These are phyloP conservation scores for Parascedosporium putredinis DNA, from an alignment of 2,329 filamentous ascomycete genomes.

Conservation along the genomic window DNA sequence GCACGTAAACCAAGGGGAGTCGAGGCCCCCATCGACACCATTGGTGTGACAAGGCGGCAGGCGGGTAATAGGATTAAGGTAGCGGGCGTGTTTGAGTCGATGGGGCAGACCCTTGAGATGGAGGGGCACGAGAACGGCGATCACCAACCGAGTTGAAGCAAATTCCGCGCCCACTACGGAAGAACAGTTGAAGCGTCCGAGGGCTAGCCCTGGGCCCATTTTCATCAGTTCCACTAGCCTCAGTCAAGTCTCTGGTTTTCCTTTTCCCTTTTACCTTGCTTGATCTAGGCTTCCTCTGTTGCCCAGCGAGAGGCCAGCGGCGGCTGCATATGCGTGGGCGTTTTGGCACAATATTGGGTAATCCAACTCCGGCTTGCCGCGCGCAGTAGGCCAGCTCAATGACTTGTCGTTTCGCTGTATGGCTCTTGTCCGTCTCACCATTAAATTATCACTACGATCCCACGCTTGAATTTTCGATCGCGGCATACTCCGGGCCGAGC, in stretches of 20 bases:
- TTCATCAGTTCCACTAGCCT: too few species aligned
- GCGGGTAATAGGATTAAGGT: constrained; percentile 5
- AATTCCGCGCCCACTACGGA: not conserved
- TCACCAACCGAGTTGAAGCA: constrained; percentile 1
- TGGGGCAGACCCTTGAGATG: not conserved
- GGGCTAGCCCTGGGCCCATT: too few species aligned
- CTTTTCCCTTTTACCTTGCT: too few species aligned
- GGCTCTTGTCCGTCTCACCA: too few species aligned
- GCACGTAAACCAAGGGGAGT: not conserved
- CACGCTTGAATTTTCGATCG: too few species aligned
- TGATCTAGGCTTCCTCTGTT: not conserved
- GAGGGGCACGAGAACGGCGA: constrained; percentile 3
- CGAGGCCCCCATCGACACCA: not conserved
- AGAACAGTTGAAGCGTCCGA: not conserved
- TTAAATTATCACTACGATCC: too few species aligned
- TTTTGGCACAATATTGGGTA: not conserved
- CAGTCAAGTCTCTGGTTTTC: too few species aligned
- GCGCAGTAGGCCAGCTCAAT: not conserved
- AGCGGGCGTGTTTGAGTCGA: constrained; percentile 1
- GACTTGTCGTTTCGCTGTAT: not conserved
- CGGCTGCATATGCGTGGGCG: too few species aligned
- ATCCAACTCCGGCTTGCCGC: not conserved
- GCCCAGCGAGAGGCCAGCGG: too few species aligned
- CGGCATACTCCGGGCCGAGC: too few species aligned
- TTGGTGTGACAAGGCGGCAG: constrained; percentile 5